phyloP scores from a whole-genome alignment of 1,284 basidiomycete species.

The Trichosporon coremiiforme region DNA sequence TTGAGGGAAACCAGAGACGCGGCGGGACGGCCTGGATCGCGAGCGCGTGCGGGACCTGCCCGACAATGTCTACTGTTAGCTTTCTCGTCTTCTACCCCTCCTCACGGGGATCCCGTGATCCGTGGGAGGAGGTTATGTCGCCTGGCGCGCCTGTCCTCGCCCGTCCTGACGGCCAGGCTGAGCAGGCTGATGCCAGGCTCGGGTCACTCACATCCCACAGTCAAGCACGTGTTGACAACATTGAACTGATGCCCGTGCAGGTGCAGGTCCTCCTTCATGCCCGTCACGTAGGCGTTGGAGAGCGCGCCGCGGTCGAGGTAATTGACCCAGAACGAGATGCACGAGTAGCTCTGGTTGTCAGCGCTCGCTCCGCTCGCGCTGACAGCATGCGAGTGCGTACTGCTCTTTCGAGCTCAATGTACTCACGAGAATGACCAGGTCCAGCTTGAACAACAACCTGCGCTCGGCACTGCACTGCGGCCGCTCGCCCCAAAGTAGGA shows the following conservation, averaged over 20 bases:
- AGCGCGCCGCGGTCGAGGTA: slow-evolving; percentile 16
- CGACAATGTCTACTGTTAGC: slow-evolving; percentile 13
- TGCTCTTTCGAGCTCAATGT: not conserved
- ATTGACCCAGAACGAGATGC: slow-evolving; percentile 22
- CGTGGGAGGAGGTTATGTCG: too few relatives aligned
- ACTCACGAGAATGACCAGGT: slow-evolving; percentile 20
- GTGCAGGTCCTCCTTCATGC: slow-evolving; percentile 24
- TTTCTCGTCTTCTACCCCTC: too few relatives aligned
- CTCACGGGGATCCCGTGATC: too few relatives aligned
- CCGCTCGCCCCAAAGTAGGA: slow-evolving; percentile 18
- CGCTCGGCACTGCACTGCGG: slow-evolving; percentile 11
- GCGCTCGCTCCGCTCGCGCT: too few relatives aligned
- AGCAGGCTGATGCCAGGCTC: too few relatives aligned
- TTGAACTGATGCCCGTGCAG: slow-evolving; percentile 19
- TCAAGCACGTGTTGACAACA: slow-evolving; percentile 15
- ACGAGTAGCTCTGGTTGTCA: slow-evolving; percentile 1
- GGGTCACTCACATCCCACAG: slow-evolving; percentile 18
- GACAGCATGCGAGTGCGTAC: not conserved
- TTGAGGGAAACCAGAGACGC: slow-evolving; percentile 1
- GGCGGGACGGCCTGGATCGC: slow-evolving; percentile 4
- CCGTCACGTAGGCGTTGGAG: slow-evolving; percentile 23
- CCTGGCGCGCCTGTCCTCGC: too few relatives aligned
- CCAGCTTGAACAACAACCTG: slow-evolving; percentile 21
- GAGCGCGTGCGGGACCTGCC: slow-evolving; percentile 16
- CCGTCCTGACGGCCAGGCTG: too few relatives aligned